Base-by-base conservation (phyloP, 352 stramenopile genomes). In the Phytophthora colocasiae region DNA sequence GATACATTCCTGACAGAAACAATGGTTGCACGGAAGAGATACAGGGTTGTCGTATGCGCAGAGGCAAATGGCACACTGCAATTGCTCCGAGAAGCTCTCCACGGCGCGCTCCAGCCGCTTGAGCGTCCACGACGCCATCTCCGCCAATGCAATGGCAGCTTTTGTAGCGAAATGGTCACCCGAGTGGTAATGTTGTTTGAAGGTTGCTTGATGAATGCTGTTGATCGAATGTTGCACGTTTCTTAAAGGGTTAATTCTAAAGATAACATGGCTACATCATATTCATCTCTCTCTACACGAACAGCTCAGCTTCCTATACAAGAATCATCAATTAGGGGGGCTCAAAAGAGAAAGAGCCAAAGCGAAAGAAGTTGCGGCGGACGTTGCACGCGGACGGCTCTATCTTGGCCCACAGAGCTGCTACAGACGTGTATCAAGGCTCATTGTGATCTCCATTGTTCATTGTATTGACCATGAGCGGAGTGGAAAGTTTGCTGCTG, bases 1-100 rank as follows among this genome's bases (percentile, higher is more conserved):
- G 71, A 96, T 96, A 71, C 88, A 96, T 58, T 93, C 84, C 57
- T 93, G 82, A 53, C 88, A 96, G 68, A 95, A 96, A 67, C 81
- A 93, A 74, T 96, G 88, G 63, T 95, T 92, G 65, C 88, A 96
- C 15, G 88, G 88, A 64, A 96, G 63, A 9, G 88, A 95, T 34
- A 83, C 76, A 26, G 88, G 85, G 31, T 64, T 78, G 6, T 78
- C 72, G 67, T 93, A 92, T 36, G 80, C 72, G 66, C 82, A 92
- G 19, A 96, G 74, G 52, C 88, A 96, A 55, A 96, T 96, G 44
- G 87, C 80, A 63, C 88, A 96, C 66, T 91, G 81, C 58, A 96
- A 61, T 69, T 95, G 85, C 52, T 71, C 71, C 54, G 78, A 74
- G 65, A 96, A 95, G 41, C 52, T 66, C 52, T 91, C 83, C 49